Base-by-base conservation (phyloP, 2,329 filamentous ascomycete genomes). In the Rutstroemia sp. region DNA sequence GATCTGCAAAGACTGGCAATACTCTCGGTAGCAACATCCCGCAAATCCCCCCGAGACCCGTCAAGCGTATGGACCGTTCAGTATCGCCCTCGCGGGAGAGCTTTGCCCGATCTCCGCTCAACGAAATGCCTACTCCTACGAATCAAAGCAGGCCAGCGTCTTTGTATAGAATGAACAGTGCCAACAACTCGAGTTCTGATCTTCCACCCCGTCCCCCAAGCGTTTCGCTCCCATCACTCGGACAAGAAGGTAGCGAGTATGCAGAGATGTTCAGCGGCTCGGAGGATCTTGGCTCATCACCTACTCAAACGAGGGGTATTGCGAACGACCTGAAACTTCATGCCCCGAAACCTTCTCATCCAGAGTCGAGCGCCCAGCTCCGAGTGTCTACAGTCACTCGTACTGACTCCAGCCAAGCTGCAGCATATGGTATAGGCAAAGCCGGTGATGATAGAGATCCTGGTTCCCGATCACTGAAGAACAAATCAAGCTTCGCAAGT, bases 201-300 rank as follows among this genome's bases (percentile, higher is more conserved):
- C 69, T 77, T n/a, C 73, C 76, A 18, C 66, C 79, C 44, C 87
- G 90, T 51, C 83, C 88, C 38, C 81, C 83, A 49, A 95, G 89
- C 68, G 89, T 96, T 56, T 81, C 56, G 23, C 80, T 96, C 69
- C 92, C 92, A 16, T 88, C 88, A 1, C 79, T 96, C 55, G 92
- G 92, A 57, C 86, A 96, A 69, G 92, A 96, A 74, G 92, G 92
- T 61, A 83, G 79, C 63, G 92, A 96, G 74, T 96, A 96, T 73
- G 89, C 83, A 52, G 86, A 82, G 66, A 74, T 83, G 51, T 71
- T 62, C 68, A 70, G 71, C 21, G 70, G 79, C 37, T 67, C 77
- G 37, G 75, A 77, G n/a, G 78, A 79, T 60, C 62, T 73, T 50
- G 71, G 72, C 56, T 66, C 72, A 37, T 79, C 81, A 5, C 83